Evolutionary conservation across 805 yeast genomes (phyloP), one percentile per base, ranked within the genome.

Genomic region (Sugiyamaella lignohabitans): DNA sequence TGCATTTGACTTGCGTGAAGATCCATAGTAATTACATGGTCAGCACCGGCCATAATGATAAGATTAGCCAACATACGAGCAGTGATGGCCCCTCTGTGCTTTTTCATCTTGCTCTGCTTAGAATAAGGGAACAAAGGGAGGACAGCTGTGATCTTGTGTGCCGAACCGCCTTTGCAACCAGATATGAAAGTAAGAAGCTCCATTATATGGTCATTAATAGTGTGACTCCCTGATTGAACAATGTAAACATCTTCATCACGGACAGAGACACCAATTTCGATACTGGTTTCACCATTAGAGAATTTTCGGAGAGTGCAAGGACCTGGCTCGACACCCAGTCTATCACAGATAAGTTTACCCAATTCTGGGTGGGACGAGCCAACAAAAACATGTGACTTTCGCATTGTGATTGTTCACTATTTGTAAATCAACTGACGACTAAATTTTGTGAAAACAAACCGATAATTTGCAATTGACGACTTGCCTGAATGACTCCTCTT

Each of bases 51-150:
- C 94, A 93, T 94, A 48, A 88, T 80, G 53, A 93, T 72, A 61
- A 93, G 70, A 59, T 93, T 93, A 51, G 99, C 98, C 62, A 93
- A 75, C 98, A 93, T 70, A 63, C 98, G 79, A 14, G 98, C 98
- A 3, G 98, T 91, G 60, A 93, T 93, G 36, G 98, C 98, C 46
- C 98, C 98, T 68, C 99, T 76, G 64, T 93, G 98, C 66, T 88
- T 93, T 71, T 93, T 93, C 99, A 93, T 93, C 70, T 94, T 93
- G 56, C 91, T 81, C 68, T 93, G 99, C 66, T 91, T 85, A 10
- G 97, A 87, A 70, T 93, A 93, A 29, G 98, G 98, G 65, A 91
- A 94, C 67, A 88, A 95, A 1, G 99, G 99, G 45, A 93, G 82
- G 27, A 93, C 98, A 6, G 97, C 97, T 8, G 91, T 93, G 65